Conservation (phyloP, 257 asterid genomes). For the Primulina huaijiensis region DNA sequence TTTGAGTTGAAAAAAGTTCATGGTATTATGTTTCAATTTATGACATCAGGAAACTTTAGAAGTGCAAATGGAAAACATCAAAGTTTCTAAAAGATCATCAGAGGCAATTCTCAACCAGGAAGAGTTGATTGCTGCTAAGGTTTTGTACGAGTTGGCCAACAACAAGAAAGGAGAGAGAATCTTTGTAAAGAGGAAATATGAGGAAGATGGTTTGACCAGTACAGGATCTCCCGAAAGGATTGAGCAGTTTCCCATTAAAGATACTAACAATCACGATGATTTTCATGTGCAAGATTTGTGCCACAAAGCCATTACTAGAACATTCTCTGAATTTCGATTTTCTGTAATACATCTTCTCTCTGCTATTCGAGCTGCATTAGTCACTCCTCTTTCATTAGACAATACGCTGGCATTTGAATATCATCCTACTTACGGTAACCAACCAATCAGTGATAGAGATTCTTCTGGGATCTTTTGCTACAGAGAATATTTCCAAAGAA, state of each 20-base stretch:
- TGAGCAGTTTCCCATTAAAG: neutral
- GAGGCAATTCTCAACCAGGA: neutral
- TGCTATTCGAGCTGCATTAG: constrained; percentile 23
- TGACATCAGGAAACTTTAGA: neutral
- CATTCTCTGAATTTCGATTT: constrained; percentile 14
- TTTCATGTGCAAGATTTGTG: neutral
- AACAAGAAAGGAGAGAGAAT: neutral
- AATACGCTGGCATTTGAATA: neutral
- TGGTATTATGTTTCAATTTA: neutral
- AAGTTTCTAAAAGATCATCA: neutral
- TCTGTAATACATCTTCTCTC: constrained; percentile 25
- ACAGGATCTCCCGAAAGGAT: neutral
- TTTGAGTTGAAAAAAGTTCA: neutral
- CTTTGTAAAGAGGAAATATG: neutral
- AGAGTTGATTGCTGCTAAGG: constrained; percentile 10
- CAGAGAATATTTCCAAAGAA: neutral
- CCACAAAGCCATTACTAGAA: neutral
- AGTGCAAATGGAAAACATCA: neutral
- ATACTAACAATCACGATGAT: neutral
- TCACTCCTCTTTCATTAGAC: constrained; percentile 12
- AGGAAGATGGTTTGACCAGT: constrained; percentile 1
- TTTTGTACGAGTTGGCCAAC: constrained; percentile 12
- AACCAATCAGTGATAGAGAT: neutral
- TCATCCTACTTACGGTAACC: no score
- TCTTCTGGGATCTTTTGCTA: neutral